These are phyloP conservation scores for Ophiostoma sp. DNA, from an alignment of 2,329 filamentous ascomycete genomes.

Conservation along the genomic window DNA sequence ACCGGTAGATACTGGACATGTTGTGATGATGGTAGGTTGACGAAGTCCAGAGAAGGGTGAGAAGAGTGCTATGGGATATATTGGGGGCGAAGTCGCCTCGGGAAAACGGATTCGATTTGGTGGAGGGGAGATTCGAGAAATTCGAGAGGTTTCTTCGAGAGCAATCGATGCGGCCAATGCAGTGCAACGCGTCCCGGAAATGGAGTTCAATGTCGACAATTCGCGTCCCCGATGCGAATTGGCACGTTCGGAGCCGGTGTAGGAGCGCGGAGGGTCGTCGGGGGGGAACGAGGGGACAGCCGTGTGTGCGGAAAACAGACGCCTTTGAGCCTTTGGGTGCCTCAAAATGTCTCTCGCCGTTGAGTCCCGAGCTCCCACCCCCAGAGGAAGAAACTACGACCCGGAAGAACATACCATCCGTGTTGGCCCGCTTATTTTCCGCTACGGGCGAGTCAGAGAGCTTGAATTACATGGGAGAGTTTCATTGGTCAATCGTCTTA, in stretches of 20 bases:
- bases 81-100: no score
- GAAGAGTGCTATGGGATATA: no score
- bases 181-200: constrained; percentile 17
- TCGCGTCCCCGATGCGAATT: constrained; percentile 38
- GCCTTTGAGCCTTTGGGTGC: constrained; percentile 3
- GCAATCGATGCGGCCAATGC: constrained; percentile 23
- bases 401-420: constrained; percentile 28
- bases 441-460: constrained; percentile 27
- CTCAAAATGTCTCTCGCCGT: constrained; percentile 29
- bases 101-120: neutral
- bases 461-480: constrained; percentile 28
- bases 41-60: no score
- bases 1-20: constrained; percentile 71
- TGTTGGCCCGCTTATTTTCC: constrained; percentile 23
- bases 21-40: neutral
- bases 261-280: constrained; percentile 4
- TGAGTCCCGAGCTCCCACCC: constrained; percentile 30
- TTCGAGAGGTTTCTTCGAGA: neutral
- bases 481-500: constrained; percentile 22
- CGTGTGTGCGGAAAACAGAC: constrained; percentile 22
- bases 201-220: neutral
- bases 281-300: constrained; percentile 5
- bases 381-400: constrained; percentile 20
- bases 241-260: constrained; percentile 30
- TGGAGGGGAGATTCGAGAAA: constrained; percentile 26